phyloP scores from a whole-genome alignment of 176 grass and related monocot species.

The Paspalum notatum region DNA sequence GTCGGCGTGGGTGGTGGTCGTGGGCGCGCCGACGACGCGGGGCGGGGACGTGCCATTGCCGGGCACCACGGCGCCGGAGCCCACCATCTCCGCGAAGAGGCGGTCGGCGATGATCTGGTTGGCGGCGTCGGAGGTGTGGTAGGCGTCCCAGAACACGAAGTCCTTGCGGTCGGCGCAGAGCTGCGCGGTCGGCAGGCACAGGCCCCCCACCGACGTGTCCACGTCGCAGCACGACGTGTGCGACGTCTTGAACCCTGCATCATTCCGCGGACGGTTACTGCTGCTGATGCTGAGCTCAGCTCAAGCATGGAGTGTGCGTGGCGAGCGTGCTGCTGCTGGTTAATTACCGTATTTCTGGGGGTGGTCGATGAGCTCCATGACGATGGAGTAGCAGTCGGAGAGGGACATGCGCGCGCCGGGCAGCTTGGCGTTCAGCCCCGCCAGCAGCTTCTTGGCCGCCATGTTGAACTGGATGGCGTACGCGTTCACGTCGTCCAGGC shows the following conservation, averaged over 20 bases:
- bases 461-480: slow-evolving; percentile 77
- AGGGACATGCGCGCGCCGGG: slow-evolving; percentile 64
- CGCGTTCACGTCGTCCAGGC: slow-evolving; percentile 74
- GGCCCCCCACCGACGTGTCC: slow-evolving; percentile 74
- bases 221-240: slow-evolving; percentile 95
- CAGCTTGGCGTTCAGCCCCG: slow-evolving; percentile 62
- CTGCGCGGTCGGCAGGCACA: slow-evolving; percentile 81
- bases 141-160: slow-evolving; percentile 97
- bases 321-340: neutral
- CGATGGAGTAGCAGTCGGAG: slow-evolving; percentile 68
- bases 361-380: slow-evolving; percentile 89
- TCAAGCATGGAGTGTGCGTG: neutral
- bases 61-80: slow-evolving; percentile 36
- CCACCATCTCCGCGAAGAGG: slow-evolving; percentile 62
- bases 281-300: neutral
- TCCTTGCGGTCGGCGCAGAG: slow-evolving; percentile 73
- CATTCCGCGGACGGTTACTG: neutral
- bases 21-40: slow-evolving; percentile 1
- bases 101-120: slow-evolving; percentile 76
- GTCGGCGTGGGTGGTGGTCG: neutral
- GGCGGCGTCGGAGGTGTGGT: slow-evolving; percentile 93
- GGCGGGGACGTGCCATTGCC: slow-evolving; percentile 21
- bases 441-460: slow-evolving; percentile 52
- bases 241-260: slow-evolving; percentile 76
- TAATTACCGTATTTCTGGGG: slow-evolving; percentile 69